phyloP scores from a whole-genome alignment of 2,329 filamentous ascomycete genomes.

The Aspergillus sp. region DNA sequence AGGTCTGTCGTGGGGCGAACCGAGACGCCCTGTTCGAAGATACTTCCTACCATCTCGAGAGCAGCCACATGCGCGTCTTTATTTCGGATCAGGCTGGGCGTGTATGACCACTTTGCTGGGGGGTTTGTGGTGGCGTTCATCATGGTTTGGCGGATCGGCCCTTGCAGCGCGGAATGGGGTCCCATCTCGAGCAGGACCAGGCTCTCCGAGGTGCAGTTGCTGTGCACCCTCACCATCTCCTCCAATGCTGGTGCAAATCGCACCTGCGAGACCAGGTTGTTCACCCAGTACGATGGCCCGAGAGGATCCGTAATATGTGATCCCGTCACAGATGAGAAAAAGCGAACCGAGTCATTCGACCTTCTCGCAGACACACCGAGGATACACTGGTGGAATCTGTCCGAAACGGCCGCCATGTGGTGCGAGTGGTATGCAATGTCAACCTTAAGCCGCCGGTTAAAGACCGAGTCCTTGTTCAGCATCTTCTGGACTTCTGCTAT shows the following conservation, averaged over 20 bases:
- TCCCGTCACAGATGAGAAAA: conserved; percentile 1
- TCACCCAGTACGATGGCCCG: neutral
- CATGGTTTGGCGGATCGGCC: conserved; percentile 29
- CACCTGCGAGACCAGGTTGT: conserved; percentile 2
- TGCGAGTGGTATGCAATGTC: conserved; percentile 22
- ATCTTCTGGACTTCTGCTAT: conserved; percentile 1
- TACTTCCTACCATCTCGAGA: neutral
- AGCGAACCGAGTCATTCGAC: neutral
- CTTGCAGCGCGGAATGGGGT: conserved; percentile 42
- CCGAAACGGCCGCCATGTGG: neutral
- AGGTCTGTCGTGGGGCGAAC: neutral
- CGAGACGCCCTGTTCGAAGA: neutral
- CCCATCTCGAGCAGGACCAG: conserved; percentile 34
- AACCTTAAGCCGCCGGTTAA: conserved; percentile 16
- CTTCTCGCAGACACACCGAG: neutral
- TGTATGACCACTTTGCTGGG: neutral
- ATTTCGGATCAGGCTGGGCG: conserved; percentile 11
- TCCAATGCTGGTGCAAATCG: neutral
- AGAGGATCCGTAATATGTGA: neutral
- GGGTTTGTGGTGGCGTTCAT: neutral
- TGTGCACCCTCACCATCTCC: neutral
- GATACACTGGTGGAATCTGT: neutral
- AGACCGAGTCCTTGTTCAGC: neutral
- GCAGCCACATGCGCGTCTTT: conserved; percentile 10
- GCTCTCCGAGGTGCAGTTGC: conserved; percentile 17